Evolutionary conservation across 2,329 filamentous ascomycete species (phyloP).

Genomic region (Sclerotinia spermophila): DNA sequence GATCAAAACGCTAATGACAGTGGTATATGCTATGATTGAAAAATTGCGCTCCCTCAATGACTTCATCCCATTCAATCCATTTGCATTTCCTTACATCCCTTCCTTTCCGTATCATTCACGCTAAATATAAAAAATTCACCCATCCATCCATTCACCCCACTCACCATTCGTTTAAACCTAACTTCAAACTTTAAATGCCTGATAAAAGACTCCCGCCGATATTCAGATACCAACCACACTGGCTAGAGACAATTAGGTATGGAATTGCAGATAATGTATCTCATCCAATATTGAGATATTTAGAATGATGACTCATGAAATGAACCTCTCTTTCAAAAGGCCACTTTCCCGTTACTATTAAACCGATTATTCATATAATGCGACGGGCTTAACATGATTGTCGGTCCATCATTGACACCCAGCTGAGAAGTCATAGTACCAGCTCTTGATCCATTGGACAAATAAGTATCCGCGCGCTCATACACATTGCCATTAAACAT

Average conservation of each 20-base stretch:
- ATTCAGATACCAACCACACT: neutral
- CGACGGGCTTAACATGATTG: constrained; percentile 33
- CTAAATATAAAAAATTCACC: neutral
- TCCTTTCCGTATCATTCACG: neutral
- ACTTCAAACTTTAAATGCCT: neutral
- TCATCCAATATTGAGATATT: neutral
- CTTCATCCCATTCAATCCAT: neutral
- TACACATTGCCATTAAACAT: constrained; percentile 36
- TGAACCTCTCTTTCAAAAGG: constrained; percentile 23
- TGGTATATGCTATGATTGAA: constrained; percentile 20
- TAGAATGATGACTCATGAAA: neutral
- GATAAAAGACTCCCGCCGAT: neutral
- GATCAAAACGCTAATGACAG: constrained; percentile 21
- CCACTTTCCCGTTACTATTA: constrained; percentile 32
- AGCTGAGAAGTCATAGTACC: constrained; percentile 36
- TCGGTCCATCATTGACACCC: constrained; percentile 30
- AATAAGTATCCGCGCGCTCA: constrained; percentile 36
- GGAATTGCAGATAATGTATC: neutral
- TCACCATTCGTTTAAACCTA: no score
- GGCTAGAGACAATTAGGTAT: neutral
- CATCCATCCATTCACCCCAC: neutral
- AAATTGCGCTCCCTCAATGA: constrained; percentile 5
- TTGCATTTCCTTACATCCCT: neutral
- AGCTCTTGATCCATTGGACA: constrained; percentile 33
- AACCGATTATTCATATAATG: constrained; percentile 29